Base-by-base conservation (phyloP, 306 rosid species). In the Cicer bijugum region DNA sequence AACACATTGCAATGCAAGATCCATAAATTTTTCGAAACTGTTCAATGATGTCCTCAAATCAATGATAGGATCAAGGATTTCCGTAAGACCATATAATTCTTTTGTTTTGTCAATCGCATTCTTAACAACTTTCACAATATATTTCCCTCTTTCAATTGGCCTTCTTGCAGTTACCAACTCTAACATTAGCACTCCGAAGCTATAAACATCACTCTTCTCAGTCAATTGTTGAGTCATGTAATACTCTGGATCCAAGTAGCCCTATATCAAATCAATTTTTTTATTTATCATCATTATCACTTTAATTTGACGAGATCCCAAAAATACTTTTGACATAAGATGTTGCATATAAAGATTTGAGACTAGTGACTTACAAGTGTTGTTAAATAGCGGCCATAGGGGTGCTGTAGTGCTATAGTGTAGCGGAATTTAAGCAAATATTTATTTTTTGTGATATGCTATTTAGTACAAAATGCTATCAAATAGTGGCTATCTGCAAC, bases 181-280 rank as follows among this genome's bases (percentile, higher is more conserved):
- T 53, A 92, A 52, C 93, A 88, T 80, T 62, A 90, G 65, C 12
- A 92, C 91, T 40, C 96, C 94, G 50, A 86, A 92, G 44, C 96
- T 85, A 50, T 89, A 88, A 1, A 92, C 96, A 72, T 92, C 96
- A 53, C 92, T 92, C 83, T 89, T 92, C 69, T 92, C 93, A 0
- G 89, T 77, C 72, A 84, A 58, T 44, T 81, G 87, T 9, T 84
- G 87, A 55, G 87, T 84, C 87, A 84, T 81, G 35, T 84, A 84
- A 60, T 84, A 84, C 42, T 84, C 87, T 2, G 87, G 87, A 71
- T 84, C 87, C 83, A 92, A 47, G 81, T 92, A 88, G 11, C 97
- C 97, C 96, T 89, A 19, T 60, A 84, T 53, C 48, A 80, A 67
- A 55, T 28, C 5, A 28, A 28, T 28, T 4, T 28, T 23, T 28